Base-by-base conservation (phyloP, 495 filamentous ascomycete genomes). In the Jackrogersella multiformis region DNA sequence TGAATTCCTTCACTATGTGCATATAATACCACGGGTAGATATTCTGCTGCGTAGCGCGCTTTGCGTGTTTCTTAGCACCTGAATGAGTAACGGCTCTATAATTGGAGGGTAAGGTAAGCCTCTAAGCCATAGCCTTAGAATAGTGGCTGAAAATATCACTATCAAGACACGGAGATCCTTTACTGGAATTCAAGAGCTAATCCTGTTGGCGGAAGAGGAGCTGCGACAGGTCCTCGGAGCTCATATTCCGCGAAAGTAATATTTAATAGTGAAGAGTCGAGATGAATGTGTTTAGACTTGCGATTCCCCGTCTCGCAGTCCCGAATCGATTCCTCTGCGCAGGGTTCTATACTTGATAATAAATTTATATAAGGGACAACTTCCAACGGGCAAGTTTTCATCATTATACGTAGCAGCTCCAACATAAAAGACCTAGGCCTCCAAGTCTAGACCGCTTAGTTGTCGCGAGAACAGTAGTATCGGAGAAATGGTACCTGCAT, bases 391-490 rank as follows among this genome's bases (percentile, higher is more conserved):
- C 28, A 35, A 30, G n/a, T 42, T 28, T 41, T 42, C 54, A 48
- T 32, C 32, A 39, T 55, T 23, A 45, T 44, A 68, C 46, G 24
- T 28, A 16, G 32, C 16, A 58, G 34, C 35, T 35, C 39, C 55
- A 44, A 44, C 9, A 45, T n/a, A 35, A 21, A 26, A 54, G 16
- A 12, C n/a, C 16, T 15, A 30, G 30, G 26, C 24, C 15, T 46
- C 51, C 39, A 56, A 46, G 49, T 61, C 66, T 69, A 64, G 66
- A 69, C 28, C 66, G 21, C 56, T 61, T 42, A 58, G 56, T 61
- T 58, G 54, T 46, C 52, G 5, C 23, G 18, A 51, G 34, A 51
- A 61, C 44, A 56, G 61, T 69, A 60, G 60, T 42, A 69, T 60
- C 61, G 32, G 56, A 56, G 55, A 64, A 56, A 69, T 69, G 63